Conservation (phyloP, 1,284 basidiomycete species). For the Omphalotus olearius region DNA sequence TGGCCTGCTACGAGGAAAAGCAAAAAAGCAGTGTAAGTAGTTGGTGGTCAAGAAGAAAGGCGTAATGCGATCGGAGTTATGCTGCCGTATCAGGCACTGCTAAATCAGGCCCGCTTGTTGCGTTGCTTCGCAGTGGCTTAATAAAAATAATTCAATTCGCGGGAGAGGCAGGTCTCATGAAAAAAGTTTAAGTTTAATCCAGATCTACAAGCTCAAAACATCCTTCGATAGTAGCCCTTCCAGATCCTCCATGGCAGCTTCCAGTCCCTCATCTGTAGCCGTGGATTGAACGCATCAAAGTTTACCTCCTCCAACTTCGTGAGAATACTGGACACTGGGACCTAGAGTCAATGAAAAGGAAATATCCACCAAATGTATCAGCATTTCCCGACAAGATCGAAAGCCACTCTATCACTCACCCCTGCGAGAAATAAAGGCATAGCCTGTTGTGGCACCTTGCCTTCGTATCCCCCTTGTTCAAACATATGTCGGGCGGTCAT, state of each 20-base stretch:
- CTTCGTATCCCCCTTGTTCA: slow-evolving; percentile 39
- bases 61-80: not conserved
- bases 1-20: not conserved
- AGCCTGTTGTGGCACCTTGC: slow-evolving; percentile 58
- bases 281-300: slow-evolving; percentile 81
- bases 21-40: slow-evolving; percentile 6
- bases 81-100: no score
- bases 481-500: slow-evolving; percentile 81
- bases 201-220: slow-evolving; percentile 37
- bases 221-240: slow-evolving; percentile 58
- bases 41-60: slow-evolving; percentile 15
- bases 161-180: not conserved
- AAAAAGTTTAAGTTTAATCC: slow-evolving; percentile 3
- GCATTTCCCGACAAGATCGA: slow-evolving; percentile 11
- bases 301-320: slow-evolving; percentile 70
- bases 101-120: no score
- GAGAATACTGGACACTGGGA: slow-evolving; percentile 75
- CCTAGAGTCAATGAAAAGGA: slow-evolving; percentile 34
- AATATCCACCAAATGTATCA: slow-evolving; percentile 13
- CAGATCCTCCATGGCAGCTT: slow-evolving; percentile 84
- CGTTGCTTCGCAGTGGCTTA: no score
- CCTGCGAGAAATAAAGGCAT: slow-evolving; percentile 79
- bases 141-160: no score
- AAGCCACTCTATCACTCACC: slow-evolving; percentile 44
- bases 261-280: slow-evolving; percentile 77